Percentiles rank a stretch among this genome's conserved stretches.
These are phyloP conservation scores for Diaporthe capsici DNA, from an alignment of 2,329 filamentous ascomycete species.

Conservation along the genomic window DNA sequence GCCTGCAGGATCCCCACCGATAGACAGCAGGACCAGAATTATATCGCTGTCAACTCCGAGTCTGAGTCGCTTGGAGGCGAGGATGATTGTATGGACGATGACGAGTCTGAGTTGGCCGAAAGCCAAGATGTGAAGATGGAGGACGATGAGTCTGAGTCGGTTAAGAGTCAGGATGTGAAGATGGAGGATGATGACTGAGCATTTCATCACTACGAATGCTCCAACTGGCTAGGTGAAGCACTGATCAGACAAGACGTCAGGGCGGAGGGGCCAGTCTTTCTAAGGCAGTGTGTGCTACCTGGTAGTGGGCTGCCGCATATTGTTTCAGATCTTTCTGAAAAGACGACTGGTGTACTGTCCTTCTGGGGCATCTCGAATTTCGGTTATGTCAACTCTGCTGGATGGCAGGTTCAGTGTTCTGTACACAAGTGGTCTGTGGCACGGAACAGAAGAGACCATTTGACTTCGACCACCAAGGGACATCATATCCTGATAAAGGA, in stretches of 20 bases:
- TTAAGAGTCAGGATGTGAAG: neutral
- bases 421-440: no score
- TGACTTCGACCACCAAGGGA: neutral
- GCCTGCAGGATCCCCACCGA: neutral
- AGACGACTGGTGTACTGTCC: no score
- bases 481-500: neutral
- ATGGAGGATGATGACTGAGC: neutral
- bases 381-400: neutral
- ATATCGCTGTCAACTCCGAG: neutral
- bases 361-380: no score
- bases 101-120: neutral
- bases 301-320: no score
- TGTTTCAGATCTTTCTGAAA: no score
- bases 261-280: neutral
- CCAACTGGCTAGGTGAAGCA: neutral
- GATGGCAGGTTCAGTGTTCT: neutral
- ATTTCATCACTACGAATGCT: neutral
- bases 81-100: neutral
- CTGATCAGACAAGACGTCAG: neutral
- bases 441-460: no score
- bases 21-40: neutral
- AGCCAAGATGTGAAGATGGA: neutral
- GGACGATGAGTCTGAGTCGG: neutral
- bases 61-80: neutral
- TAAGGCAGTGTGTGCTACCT: neutral